These are phyloP conservation scores for Haberlea rhodopensis DNA, from an alignment of 257 asterid genomes.

Conservation along the genomic window DNA sequence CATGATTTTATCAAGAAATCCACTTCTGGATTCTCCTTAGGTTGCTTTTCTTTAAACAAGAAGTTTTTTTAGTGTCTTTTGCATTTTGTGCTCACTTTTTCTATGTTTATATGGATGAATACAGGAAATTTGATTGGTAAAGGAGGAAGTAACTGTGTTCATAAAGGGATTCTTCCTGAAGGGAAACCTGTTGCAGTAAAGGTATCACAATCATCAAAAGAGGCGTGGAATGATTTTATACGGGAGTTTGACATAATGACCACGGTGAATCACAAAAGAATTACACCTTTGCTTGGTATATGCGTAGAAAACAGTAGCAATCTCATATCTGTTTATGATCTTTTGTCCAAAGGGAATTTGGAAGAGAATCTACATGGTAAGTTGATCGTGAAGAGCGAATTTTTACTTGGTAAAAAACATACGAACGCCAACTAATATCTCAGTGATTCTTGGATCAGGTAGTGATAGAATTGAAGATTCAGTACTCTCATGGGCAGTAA, in stretches of 20 bases:
- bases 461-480: slow-evolving; percentile 30
- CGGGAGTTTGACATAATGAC: slow-evolving; percentile 82
- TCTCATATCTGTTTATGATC: slow-evolving; percentile 69
- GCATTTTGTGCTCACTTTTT: background rate
- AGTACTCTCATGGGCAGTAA: slow-evolving; percentile 64
- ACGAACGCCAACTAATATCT: slow-evolving; percentile 16
- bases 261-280: slow-evolving; percentile 60
- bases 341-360: slow-evolving; percentile 65
- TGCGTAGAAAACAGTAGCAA: slow-evolving; percentile 48
- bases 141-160: slow-evolving; percentile 82
- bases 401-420: background rate
- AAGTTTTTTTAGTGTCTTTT: background rate
- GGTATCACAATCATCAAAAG: slow-evolving; percentile 55
- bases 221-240: slow-evolving; percentile 56
- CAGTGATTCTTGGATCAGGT: slow-evolving; percentile 40
- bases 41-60: slow-evolving; percentile 31
- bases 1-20: slow-evolving; percentile 46
- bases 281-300: slow-evolving; percentile 67
- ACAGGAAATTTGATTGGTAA: slow-evolving; percentile 71
- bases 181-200: slow-evolving; percentile 77
- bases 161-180: slow-evolving; percentile 68
- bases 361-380: slow-evolving; percentile 78
- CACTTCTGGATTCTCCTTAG: slow-evolving; percentile 63
- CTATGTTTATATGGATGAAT: slow-evolving; percentile 15
- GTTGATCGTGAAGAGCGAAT: slow-evolving; percentile 16